These are phyloP conservation scores for Spergularia azorica DNA, from an alignment of 179 eudicot species.

Conservation along the genomic window DNA sequence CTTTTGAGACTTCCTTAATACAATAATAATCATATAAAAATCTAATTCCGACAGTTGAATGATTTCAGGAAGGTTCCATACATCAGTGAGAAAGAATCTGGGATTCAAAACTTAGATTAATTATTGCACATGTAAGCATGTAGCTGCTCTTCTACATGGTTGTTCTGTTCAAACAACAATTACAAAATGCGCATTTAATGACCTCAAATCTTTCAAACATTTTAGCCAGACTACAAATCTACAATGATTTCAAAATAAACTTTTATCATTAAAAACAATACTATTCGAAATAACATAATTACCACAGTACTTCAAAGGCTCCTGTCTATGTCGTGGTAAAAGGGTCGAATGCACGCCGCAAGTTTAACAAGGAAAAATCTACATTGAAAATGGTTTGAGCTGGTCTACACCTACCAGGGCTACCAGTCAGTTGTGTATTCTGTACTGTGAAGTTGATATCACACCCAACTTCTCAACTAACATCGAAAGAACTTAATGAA, in stretches of 20 bases:
- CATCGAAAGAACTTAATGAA: constrained; percentile 9
- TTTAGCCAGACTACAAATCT: background rate
- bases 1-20: background rate
- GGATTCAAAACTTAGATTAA: constrained; percentile 16
- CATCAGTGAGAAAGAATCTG: constrained; percentile 23
- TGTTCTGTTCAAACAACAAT: background rate
- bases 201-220: constrained; percentile 19
- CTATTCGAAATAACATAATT: background rate
- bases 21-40: background rate
- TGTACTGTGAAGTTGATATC: constrained; percentile 27
- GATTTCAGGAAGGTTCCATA: constrained; percentile 25
- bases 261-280: background rate
- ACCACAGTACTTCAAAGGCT: no score
- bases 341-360: no score
- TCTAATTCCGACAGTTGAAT: constrained; percentile 11
- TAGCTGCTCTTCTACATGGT: background rate
- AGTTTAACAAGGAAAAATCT: no score
- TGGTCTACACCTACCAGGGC: constrained; percentile 13
- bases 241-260: no score
- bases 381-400: background rate
- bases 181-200: constrained; percentile 19
- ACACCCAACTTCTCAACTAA: constrained; percentile 29
- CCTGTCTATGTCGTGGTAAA: no score
- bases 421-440: constrained; percentile 20
- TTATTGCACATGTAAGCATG: background rate